Evolutionary conservation across 192 early-diverging fungal genomes (phyloP).

Genomic region (Mortierella alpina): DNA sequence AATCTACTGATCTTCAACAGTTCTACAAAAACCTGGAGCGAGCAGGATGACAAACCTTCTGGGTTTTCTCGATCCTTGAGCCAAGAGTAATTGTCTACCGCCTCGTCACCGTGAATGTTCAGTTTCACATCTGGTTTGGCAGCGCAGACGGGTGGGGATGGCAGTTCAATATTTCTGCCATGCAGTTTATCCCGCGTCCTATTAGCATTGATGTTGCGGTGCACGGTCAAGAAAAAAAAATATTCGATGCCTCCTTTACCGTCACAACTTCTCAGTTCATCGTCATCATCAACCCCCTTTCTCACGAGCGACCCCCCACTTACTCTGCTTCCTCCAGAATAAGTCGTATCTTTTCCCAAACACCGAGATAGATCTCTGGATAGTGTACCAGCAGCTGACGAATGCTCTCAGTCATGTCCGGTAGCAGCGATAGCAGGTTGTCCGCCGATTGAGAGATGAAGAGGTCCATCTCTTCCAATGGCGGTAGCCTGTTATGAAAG

Average conservation of each 20-base stretch:
- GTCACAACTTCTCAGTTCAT: background rate
- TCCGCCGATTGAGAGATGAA: slow-evolving; percentile 40
- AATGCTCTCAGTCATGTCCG: slow-evolving; percentile 43
- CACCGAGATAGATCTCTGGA: slow-evolving; percentile 33
- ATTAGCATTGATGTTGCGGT: background rate
- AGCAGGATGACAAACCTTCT: slow-evolving; percentile 19
- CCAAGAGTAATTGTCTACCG: slow-evolving; percentile 66
- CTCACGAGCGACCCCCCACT: slow-evolving; percentile 1
- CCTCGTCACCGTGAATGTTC: slow-evolving; percentile 64
- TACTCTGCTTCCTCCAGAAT: slow-evolving; percentile 44
- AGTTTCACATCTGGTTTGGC: slow-evolving; percentile 28
- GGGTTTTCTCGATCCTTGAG: slow-evolving; percentile 64
- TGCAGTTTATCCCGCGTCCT: slow-evolving; percentile 43
- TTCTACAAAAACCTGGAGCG: background rate
- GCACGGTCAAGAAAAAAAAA: background rate
- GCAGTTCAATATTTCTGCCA: slow-evolving; percentile 46
- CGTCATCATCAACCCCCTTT: background rate
- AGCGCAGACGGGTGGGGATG: slow-evolving; percentile 29
- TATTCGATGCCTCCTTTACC: background rate
- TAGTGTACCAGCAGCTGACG: slow-evolving; percentile 28
- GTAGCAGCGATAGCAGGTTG: slow-evolving; percentile 28
- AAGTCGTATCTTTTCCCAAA: slow-evolving; percentile 34
- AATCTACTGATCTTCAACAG: background rate
- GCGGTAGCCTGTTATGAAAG: slow-evolving; percentile 38
- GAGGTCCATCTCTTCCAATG: slow-evolving; percentile 38